A percentile compares a stretch with the other conserved stretches of the same genome.
Conservation (phyloP, 2,329 filamentous ascomycete species). For the Colletotrichum shisoi region DNA sequence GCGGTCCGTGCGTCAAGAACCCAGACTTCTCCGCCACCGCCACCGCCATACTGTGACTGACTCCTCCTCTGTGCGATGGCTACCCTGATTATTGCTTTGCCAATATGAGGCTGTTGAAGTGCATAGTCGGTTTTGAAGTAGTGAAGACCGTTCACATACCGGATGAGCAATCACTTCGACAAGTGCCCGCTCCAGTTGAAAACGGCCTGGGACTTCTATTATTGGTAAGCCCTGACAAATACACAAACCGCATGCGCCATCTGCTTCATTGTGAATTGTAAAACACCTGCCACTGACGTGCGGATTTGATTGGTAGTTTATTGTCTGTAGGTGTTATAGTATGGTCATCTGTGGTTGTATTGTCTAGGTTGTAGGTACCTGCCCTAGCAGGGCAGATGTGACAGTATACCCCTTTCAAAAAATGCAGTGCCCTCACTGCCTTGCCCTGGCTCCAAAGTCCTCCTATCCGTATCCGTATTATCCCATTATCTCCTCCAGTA, state of each 20-base stretch:
- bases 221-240: not conserved
- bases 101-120: not conserved
- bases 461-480: too few species aligned
- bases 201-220: not conserved
- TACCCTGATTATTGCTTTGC: not conserved
- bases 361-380: too few species aligned
- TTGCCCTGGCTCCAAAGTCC: too few species aligned
- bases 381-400: too few species aligned
- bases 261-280: not conserved
- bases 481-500: too few species aligned
- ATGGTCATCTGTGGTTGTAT: too few species aligned
- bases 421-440: too few species aligned
- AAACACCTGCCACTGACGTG: slow-evolving; percentile 7
- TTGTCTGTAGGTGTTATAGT: too few species aligned
- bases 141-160: not conserved
- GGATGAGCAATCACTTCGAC: not conserved
- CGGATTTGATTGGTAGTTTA: too few species aligned
- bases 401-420: too few species aligned
- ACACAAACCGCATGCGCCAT: slow-evolving; percentile 3
- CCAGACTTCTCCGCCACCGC: not conserved
- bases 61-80: not conserved
- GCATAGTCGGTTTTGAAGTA: too few species aligned
- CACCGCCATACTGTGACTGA: slow-evolving; percentile 1
- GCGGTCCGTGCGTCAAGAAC: slow-evolving; percentile 6
- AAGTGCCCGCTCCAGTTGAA: not conserved